These are phyloP conservation scores for Rhazya stricta DNA, from an alignment of 257 asterid genomes.

Conservation along the genomic window DNA sequence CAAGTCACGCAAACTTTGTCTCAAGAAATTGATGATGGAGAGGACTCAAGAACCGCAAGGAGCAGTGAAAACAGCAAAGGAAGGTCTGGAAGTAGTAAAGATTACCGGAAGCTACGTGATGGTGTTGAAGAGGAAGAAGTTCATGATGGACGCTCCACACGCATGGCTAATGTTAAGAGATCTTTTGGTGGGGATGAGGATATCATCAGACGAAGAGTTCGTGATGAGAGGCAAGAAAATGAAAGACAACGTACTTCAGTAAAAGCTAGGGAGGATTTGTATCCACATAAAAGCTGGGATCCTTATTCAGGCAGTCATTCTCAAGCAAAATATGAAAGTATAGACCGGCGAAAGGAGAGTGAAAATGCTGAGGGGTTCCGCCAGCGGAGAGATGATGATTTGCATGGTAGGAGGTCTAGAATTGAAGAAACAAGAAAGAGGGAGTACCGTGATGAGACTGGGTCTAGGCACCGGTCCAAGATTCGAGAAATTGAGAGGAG, in stretches of 20 bases:
- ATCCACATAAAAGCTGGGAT: conserved; percentile 51
- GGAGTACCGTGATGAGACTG: conserved; percentile 54
- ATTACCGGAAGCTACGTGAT: conserved; percentile 46
- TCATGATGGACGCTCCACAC: conserved; percentile 47
- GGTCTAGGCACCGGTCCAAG: conserved; percentile 49
- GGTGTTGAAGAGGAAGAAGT: conserved; percentile 59
- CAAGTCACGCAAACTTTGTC: conserved; percentile 36
- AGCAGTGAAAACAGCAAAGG: conserved; percentile 73
- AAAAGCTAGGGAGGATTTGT: conserved; percentile 58
- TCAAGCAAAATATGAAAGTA: conserved; percentile 42
- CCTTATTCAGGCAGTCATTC: conserved; percentile 39
- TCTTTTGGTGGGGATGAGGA: conserved; percentile 42
- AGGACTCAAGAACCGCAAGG: conserved; percentile 55
- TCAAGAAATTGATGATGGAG: conserved; percentile 56
- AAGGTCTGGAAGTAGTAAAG: conserved; percentile 72
- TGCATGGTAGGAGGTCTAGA: conserved; percentile 52
- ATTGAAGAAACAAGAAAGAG: conserved; percentile 57
- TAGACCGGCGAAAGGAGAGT: conserved; percentile 63
- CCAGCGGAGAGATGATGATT: conserved; percentile 61
- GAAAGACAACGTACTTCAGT: conserved; percentile 41
- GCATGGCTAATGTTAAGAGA: conserved; percentile 36
- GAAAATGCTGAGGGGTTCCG: conserved; percentile 61
- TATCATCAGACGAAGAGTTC: conserved; percentile 40
- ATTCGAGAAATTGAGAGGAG: conserved; percentile 59
- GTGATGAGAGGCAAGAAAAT: conserved; percentile 55